Percentiles rank a stretch among this genome's conserved stretches.
phyloP scores from a whole-genome alignment of 768 basidiomycete genomes.

The Lanmaoa pseudosensibilis region DNA sequence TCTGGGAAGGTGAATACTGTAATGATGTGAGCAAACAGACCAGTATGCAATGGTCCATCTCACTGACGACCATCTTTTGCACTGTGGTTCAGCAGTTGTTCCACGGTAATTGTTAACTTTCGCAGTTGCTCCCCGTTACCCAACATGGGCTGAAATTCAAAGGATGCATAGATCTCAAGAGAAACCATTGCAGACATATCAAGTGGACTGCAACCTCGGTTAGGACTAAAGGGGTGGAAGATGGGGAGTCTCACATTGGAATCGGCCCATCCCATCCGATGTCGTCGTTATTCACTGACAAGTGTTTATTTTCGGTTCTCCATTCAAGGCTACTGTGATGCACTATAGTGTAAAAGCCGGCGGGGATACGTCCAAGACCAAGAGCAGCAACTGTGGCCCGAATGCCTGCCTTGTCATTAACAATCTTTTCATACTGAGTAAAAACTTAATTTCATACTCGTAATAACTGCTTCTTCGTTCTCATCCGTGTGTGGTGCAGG shows the following conservation, averaged over 20 bases:
- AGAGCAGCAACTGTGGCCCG: not conserved
- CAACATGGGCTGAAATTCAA: not conserved
- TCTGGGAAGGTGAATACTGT: not conserved
- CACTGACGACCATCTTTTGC: not conserved
- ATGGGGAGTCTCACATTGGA: not conserved
- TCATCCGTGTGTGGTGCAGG: too few relatives aligned
- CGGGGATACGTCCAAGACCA: not conserved
- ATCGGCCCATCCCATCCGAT: not conserved
- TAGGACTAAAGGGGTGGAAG: not conserved
- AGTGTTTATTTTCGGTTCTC: not conserved
- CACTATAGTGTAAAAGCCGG: not conserved
- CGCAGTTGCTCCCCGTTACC: not conserved
- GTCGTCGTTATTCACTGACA: not conserved
- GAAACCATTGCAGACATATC: not conserved
- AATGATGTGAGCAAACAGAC: not conserved
- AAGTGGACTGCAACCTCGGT: not conserved
- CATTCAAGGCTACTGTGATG: not conserved
- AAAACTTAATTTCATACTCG: not conserved
- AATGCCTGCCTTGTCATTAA: not conserved
- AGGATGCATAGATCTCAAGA: not conserved
- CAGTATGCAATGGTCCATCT: too few relatives aligned
- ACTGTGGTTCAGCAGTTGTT: not conserved
- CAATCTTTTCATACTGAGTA: not conserved
- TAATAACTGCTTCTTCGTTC: not conserved
- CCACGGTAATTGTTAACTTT: not conserved